Evolutionary conservation across 2,329 filamentous ascomycete species (phyloP).

Genomic region (Fusarium newnesense): DNA sequence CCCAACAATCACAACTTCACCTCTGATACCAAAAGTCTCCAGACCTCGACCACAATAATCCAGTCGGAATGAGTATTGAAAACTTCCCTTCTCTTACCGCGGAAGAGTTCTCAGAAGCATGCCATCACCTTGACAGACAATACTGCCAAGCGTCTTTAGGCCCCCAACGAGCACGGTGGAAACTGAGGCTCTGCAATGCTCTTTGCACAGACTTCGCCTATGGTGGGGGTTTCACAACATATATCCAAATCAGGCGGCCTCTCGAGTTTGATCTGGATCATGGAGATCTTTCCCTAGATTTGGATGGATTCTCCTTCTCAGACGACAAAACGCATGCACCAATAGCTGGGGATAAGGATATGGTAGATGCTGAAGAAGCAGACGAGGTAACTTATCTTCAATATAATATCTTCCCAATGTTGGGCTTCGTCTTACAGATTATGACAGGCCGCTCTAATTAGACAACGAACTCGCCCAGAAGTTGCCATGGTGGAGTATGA

Average conservation of each 20-base stretch:
- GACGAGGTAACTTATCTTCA: conserved; percentile 58
- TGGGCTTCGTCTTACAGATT: conserved; percentile 32
- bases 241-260: conserved; percentile 66
- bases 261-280: conserved; percentile 58
- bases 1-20: conserved; percentile 11
- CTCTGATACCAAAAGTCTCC: background rate
- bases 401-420: conserved; percentile 3
- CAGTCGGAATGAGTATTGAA: conserved; percentile 54
- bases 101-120: conserved; percentile 73
- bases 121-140: conserved; percentile 68
- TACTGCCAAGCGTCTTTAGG: conserved; percentile 70
- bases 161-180: conserved; percentile 63
- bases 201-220: conserved; percentile 57
- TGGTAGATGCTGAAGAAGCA: conserved; percentile 62
- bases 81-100: conserved; percentile 70
- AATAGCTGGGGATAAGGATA: conserved; percentile 54
- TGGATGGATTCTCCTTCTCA: conserved; percentile 59
- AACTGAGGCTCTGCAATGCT: conserved; percentile 62
- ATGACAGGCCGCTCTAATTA: conserved; percentile 55
- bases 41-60: background rate
- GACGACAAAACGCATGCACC: conserved; percentile 33
- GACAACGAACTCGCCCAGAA: conserved; percentile 45
- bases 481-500: conserved; percentile 72
- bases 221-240: conserved; percentile 60
- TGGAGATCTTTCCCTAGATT: conserved; percentile 57